A percentile compares a stretch with the other conserved stretches of the same genome.
These are phyloP conservation scores for Tetrapyrgos nigripes DNA, from an alignment of 1,284 basidiomycete species.

Conservation along the genomic window DNA sequence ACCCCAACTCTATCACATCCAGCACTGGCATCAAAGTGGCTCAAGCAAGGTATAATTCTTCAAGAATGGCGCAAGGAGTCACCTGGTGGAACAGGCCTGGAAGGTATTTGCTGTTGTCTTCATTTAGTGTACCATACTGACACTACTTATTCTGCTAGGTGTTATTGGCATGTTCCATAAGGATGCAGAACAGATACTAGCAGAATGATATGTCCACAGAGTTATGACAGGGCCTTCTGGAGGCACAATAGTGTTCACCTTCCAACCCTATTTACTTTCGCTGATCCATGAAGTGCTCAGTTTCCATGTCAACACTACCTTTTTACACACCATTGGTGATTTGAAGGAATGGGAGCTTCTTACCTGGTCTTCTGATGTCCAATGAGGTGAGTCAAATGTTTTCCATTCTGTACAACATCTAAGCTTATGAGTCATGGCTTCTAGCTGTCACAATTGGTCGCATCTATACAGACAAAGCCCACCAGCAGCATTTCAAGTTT, in stretches of 20 bases:
- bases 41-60: slow-evolving; percentile 12
- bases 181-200: slow-evolving; percentile 5
- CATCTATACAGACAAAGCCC: background rate
- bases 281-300: slow-evolving; percentile 17
- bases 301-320: slow-evolving; percentile 22
- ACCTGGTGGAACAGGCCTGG: slow-evolving; percentile 8
- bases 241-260: slow-evolving; percentile 18
- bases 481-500: background rate
- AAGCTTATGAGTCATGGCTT: background rate
- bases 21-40: slow-evolving; percentile 3
- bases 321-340: slow-evolving; percentile 11
- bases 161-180: slow-evolving; percentile 6
- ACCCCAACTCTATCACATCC: slow-evolving; percentile 3
- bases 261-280: slow-evolving; percentile 14
- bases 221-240: slow-evolving; percentile 5
- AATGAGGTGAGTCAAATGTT: slow-evolving; percentile 22
- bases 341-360: slow-evolving; percentile 26
- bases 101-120: slow-evolving; percentile 3
- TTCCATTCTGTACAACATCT: background rate
- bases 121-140: background rate
- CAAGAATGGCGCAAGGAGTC: slow-evolving; percentile 2
- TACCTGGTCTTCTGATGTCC: slow-evolving; percentile 15
- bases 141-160: slow-evolving; percentile 3
- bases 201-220: slow-evolving; percentile 19
- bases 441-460: slow-evolving; percentile 11